Evolutionary conservation across 176 grass and related monocot genomes (phyloP), one percentile per base, ranked within the genome.

Genomic region (Aegilops longissima): DNA sequence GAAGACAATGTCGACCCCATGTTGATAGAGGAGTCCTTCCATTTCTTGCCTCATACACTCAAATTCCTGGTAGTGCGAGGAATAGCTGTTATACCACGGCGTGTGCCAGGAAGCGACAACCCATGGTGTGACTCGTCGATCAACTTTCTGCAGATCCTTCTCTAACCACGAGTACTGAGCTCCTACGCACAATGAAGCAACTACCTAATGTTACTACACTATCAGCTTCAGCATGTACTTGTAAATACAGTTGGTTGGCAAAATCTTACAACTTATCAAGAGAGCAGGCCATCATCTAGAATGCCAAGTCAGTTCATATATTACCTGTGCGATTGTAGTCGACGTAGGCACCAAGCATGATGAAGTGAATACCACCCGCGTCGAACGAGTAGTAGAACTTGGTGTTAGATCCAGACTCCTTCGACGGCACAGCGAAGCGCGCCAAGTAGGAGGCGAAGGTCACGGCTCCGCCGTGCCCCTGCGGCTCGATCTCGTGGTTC

Each of bases 51-150:
- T 90, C 96, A 98, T 98, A 85, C 96, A 98, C 74, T 98, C 96
- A 70, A 92, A 95, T 66, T 95, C 93, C 70, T 96, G 93, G 78
- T 96, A 98, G 90, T 98, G 92, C 12, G 96, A 94, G 20, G 90
- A 86, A 78, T 98, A 98, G 82, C 92, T 98, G 76, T 95, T 98
- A 69, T 98, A 98, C 96, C 96, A 98, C 31, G 96, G 96, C 12
- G 96, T 10, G 44, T 98, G 96, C 96, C 93, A 98, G 56, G 90
- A 77, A 75, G 93, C 92, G 10, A 98, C 78, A 12, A 96, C 8
- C 96, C 96, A 98, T 16, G 93, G 96, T 12, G 96, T 98, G 62
- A 88, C 59, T 88, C 61, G 14, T 27, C 96, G 92, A 80, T 98
- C 80, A 49, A 95, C 75, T 9, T 23, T 84, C 49, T 34, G 76